phyloP scores from a whole-genome alignment of 306 rosid genomes.

The Leucaena leucocephala region DNA sequence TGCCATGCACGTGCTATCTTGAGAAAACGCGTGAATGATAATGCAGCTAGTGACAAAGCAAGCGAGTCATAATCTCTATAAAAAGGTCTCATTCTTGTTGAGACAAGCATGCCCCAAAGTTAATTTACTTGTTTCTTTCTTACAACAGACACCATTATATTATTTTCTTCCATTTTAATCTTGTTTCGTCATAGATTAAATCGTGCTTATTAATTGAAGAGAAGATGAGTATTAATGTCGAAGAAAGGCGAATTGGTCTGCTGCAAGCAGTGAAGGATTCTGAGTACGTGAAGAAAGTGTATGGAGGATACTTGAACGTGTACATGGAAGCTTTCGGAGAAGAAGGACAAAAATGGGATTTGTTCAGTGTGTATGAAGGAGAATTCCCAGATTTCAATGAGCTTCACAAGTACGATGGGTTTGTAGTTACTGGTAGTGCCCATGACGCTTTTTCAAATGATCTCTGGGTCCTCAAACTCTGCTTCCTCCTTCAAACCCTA shows the following conservation, averaged over 20 bases:
- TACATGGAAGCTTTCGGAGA: conserved; percentile 60
- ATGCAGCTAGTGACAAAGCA: too few species aligned
- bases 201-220: background rate
- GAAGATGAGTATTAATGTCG: conserved; percentile 4
- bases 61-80: background rate
- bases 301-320: conserved; percentile 68
- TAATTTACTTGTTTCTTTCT: background rate
- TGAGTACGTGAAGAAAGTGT: conserved; percentile 56
- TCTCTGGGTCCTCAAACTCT: conserved; percentile 61
- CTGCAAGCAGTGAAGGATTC: conserved; percentile 64
- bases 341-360: conserved; percentile 71
- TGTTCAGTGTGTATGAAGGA: conserved; percentile 60
- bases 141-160: background rate
- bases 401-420: conserved; percentile 57
- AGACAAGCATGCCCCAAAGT: background rate
- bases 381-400: conserved; percentile 56
- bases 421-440: conserved; percentile 63
- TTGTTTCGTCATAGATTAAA: background rate
- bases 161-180: background rate
- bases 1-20: too few species aligned
- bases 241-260: conserved; percentile 49
- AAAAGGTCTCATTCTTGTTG: background rate
- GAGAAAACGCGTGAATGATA: too few species aligned
- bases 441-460: conserved; percentile 66
- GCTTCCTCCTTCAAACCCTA: conserved; percentile 57